Evolutionary conservation across 2,329 filamentous ascomycete genomes (phyloP), one percentile per base, ranked within the genome.

Genomic region (Alternaria metachromatica): DNA sequence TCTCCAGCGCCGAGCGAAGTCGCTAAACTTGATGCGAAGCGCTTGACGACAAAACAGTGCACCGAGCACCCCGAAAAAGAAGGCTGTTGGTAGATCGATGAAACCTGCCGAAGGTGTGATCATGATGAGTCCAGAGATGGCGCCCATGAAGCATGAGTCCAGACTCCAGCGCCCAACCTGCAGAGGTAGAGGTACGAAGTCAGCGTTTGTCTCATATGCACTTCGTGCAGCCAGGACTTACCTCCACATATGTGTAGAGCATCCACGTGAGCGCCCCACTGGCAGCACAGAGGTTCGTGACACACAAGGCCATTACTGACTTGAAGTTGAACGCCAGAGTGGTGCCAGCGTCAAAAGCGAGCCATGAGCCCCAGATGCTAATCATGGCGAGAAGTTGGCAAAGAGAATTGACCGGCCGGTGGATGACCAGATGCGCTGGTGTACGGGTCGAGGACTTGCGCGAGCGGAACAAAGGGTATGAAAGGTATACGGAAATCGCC

Each of bases 121-220:
- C 79, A 86, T 84, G 21, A 87, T 84, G 5, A 86, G 76, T 0
- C 84, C 84, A 0, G 84, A 78, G n/a, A 86, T 84, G 1, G 84
- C 84, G 10, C 85, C 84, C 80, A 86, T 83, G 72, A 86, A 86
- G 5, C 81, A 84, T 4, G 81, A 80, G 64, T 86, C 84, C 9
- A 86, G 69, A 18, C 83, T 84, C 82, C 83, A 86, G 63, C 73
- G 76, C 15, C 77, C 81, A 7, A 75, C 77, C 58, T 81, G 23
- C 8, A 26, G 2, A 26, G 25, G 8, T 26, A 9, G 25, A 9
- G 8, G 25, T 26, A 26, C 25, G 25, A 26, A 26, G 25, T 26
- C 25, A 26, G 25, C 9, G 3, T 3, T 3, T 26, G 25, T 26
- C 25, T 26, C 25, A 26, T 8, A 26, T 26, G 25, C 25, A 26